These are phyloP conservation scores for Pythium rishiriense DNA, from an alignment of 352 stramenopile species.

Conservation along the genomic window DNA sequence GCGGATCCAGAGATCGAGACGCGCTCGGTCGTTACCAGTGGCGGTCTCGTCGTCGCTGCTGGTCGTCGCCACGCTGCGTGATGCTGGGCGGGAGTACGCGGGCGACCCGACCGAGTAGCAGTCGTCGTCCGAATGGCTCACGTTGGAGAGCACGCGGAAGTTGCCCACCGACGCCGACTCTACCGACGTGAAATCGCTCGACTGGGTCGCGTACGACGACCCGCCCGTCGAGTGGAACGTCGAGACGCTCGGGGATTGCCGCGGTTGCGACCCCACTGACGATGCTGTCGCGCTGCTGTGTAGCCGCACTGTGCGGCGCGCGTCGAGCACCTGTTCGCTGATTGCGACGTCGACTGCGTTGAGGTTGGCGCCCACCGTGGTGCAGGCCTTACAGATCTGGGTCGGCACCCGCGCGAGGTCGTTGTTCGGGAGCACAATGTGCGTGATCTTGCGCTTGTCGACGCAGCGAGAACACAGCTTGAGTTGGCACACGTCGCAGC, in stretches of 20 bases:
- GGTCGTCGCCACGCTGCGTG: no score
- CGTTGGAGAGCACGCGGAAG: no score
- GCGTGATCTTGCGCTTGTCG: slow-evolving; percentile 20
- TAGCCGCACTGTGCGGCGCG: background rate
- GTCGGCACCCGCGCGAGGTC: slow-evolving; percentile 11
- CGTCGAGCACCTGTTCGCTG: slow-evolving; percentile 2
- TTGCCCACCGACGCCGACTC: no score
- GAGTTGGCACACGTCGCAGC: slow-evolving; percentile 10
- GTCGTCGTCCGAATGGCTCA: no score
- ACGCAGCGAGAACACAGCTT: slow-evolving; percentile 9
- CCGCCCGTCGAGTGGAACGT: background rate
- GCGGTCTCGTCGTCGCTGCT: no score
- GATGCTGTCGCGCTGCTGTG: background rate
- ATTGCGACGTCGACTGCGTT: slow-evolving; percentile 5
- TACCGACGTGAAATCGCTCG: background rate
- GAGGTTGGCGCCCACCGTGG: background rate
- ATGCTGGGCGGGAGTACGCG: no score
- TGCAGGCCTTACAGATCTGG: slow-evolving; percentile 14
- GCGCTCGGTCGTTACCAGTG: no score
- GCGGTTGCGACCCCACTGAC: background rate
- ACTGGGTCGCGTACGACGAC: background rate
- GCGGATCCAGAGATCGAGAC: slow-evolving; percentile 24
- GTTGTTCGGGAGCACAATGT: background rate
- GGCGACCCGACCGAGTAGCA: no score
- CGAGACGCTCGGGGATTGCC: background rate